phyloP scores from a whole-genome alignment of 2,329 filamentous ascomycete species.

The Neofusicoccum laricinum region DNA sequence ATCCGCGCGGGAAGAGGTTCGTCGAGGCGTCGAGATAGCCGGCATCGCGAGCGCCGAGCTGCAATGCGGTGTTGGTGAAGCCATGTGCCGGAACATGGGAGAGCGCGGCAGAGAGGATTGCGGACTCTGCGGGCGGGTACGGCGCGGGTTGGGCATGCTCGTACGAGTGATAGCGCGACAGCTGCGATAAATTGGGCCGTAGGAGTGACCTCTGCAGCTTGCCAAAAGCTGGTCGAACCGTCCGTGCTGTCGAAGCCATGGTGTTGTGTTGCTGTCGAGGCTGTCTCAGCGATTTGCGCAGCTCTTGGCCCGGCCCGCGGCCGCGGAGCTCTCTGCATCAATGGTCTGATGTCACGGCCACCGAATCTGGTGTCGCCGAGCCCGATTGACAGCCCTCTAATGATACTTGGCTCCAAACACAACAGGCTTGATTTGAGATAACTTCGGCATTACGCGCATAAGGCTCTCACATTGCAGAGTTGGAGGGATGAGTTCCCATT shows the following conservation, averaged over 20 bases:
- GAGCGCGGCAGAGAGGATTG: slow-evolving; percentile 80
- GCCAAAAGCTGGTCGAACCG: slow-evolving; percentile 25
- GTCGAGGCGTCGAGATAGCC: slow-evolving; percentile 85
- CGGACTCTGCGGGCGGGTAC: slow-evolving; percentile 67
- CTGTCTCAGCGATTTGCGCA: background rate
- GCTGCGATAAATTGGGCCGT: slow-evolving; percentile 19
- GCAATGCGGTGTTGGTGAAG: slow-evolving; percentile 73
- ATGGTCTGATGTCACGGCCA: slow-evolving; percentile 5
- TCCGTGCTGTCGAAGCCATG: slow-evolving; percentile 29
- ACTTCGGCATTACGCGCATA: background rate
- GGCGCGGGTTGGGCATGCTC: slow-evolving; percentile 47
- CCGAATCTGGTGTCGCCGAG: background rate
- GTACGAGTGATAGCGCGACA: slow-evolving; percentile 32
- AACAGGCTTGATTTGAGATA: background rate
- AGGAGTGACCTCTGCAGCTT: slow-evolving; percentile 25
- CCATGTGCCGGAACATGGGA: slow-evolving; percentile 75
- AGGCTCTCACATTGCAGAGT: background rate
- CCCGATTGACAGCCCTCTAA: background rate
- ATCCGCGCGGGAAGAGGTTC: slow-evolving; percentile 74
- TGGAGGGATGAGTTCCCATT: background rate
- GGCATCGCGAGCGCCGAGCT: slow-evolving; percentile 74
- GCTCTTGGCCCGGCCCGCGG: background rate
- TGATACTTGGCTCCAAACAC: background rate
- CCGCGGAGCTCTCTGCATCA: background rate
- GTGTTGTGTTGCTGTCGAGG: slow-evolving; percentile 17